Conservation (phyloP, 768 basidiomycete genomes). For the Cystoderma amianthinum region DNA sequence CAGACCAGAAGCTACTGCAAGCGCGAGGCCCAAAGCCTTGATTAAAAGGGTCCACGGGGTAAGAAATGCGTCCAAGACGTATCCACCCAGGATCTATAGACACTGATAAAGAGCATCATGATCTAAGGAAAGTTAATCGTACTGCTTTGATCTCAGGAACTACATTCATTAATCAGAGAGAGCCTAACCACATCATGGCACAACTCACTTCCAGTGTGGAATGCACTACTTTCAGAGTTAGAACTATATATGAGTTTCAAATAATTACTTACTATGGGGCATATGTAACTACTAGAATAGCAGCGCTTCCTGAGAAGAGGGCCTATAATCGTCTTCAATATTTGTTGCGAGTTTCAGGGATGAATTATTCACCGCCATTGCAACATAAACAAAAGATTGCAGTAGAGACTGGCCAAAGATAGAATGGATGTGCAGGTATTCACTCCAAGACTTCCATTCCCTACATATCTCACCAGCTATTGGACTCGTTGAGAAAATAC, state of each 20-base stretch:
- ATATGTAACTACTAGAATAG: conserved; percentile 55
- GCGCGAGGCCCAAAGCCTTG: conserved; percentile 76
- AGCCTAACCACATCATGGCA: background rate
- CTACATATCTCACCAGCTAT: conserved; percentile 60
- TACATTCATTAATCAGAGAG: conserved; percentile 13
- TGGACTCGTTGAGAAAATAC: background rate
- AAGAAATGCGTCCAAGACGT: conserved; percentile 84
- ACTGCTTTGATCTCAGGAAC: conserved; percentile 80
- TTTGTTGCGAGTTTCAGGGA: conserved; percentile 2
- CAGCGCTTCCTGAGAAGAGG: conserved; percentile 55
- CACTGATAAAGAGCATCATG: too few relatives aligned
- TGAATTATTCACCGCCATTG: conserved; percentile 45
- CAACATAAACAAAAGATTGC: conserved; percentile 59
- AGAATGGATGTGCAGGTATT: conserved; percentile 43
- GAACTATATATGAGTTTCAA: background rate
- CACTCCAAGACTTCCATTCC: conserved; percentile 67
- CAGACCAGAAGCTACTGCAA: conserved; percentile 80
- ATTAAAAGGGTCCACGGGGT: conserved; percentile 81
- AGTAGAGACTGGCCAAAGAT: conserved; percentile 57
- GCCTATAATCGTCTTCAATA: too few relatives aligned
- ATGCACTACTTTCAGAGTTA: conserved; percentile 37
- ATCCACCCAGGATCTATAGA: conserved; percentile 68
- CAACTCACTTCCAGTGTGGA: conserved; percentile 72
- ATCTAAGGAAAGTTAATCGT: too few relatives aligned
- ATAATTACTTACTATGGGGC: conserved; percentile 55